Base-by-base conservation (phyloP, 495 filamentous ascomycete genomes). In the Penicillium goetzii region DNA sequence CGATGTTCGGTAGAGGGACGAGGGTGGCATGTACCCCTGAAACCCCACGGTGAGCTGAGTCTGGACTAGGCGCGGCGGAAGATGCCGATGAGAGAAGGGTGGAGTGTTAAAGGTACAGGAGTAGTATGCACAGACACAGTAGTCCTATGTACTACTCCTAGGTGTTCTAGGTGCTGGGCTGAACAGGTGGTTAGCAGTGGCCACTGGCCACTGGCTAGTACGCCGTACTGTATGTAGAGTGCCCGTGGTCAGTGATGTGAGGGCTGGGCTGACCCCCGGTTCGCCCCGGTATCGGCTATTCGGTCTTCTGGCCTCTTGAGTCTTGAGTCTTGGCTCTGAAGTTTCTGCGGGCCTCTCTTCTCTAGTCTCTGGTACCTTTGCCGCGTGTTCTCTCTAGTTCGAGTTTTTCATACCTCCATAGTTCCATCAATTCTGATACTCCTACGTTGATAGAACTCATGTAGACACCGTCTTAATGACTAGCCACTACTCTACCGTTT, bases 251-350 rank as follows among this genome's bases (percentile, higher is more conserved):
- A 43, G 40, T 19, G n/a, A 17, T 6, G 4, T 12, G 45, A 49
- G 45, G 45, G 25, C 45, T 45, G n/a, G 17, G n/a, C 23, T 50
- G 41, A 40, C 12, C 41, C 47, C 23, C 56, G 56, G 55, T 60
- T 59, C 38, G 59, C 59, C 57, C 57, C 69, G 67, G 62, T 67
- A 68, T 72, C 69, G 69, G 69, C 67, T 71, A 65, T 58, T 56
- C 61, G 59, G 56, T 58, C 50, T 41, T 28, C 25, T 53, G 52
- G 38, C 51, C 51, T 52, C n/a, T n/a, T n/a, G n/a, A 7, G 30
- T 32, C n/a, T n/a, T 32, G 30, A 32, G 30, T 43, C 50, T 45
- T 23, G 43, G 26, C 40, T 32, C 21, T 33, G 34, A 21, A 15
- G 32, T 60, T 15, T 60, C 45, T 60, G 36, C 11, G 41, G 5